These are phyloP conservation scores for Pharus latifolius DNA, from an alignment of 176 grass and related monocot species.

Conservation along the genomic window DNA sequence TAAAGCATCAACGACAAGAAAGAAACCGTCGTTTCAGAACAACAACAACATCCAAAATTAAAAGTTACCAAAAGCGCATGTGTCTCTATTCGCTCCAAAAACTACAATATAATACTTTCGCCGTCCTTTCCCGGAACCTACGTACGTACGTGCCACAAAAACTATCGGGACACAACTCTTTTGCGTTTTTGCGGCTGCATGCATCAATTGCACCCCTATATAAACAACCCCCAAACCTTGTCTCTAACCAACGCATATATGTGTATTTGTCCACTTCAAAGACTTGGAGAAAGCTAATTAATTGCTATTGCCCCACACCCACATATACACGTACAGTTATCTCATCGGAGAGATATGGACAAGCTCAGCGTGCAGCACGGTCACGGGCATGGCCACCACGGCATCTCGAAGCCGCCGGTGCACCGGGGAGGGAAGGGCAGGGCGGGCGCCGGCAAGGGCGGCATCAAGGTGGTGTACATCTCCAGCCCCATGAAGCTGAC, in stretches of 20 bases:
- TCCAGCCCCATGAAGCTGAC: conserved; percentile 70
- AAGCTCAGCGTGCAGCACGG: conserved; percentile 36
- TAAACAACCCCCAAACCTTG: too few relatives aligned
- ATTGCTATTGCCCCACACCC: too few relatives aligned
- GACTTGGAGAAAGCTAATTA: too few relatives aligned
- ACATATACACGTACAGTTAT: too few relatives aligned
- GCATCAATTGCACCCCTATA: too few relatives aligned
- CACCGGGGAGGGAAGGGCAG: conserved; percentile 16
- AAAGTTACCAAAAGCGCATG: conserved; percentile 26
- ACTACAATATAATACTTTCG: neutral
- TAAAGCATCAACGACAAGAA: neutral
- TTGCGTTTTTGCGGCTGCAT: neutral
- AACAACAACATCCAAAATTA: too few relatives aligned
- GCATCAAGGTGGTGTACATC: conserved; percentile 78
- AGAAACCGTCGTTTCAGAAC: conserved; percentile 13
- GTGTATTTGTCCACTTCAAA: too few relatives aligned
- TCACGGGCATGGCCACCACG: neutral
- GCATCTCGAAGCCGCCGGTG: conserved; percentile 45
- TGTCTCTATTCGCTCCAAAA: neutral
- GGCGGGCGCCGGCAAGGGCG: conserved; percentile 1
- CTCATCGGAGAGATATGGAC: conserved; percentile 25
- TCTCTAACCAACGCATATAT: too few relatives aligned
- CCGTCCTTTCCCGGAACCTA: conserved; percentile 38
- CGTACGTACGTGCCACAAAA: neutral
- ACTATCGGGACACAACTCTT: neutral